Conservation (phyloP, 441 rosid genomes). For the Daphne laureola region DNA sequence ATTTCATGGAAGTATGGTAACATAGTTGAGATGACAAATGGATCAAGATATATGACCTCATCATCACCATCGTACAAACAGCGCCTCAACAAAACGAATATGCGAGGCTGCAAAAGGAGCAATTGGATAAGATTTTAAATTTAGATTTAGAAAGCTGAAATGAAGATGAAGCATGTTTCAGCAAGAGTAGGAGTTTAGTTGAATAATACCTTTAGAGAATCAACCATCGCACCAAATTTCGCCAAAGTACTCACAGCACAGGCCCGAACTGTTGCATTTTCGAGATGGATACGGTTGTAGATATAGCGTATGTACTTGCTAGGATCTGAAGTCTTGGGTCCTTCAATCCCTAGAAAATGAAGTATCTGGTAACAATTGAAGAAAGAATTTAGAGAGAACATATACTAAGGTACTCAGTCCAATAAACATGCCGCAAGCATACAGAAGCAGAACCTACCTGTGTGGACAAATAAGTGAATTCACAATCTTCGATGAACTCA, state of each 20-base stretch:
- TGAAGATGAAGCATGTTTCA: conserved; percentile 2
- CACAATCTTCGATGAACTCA: conserved; percentile 98
- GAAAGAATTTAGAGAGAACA: not conserved
- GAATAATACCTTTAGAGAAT: conserved; percentile 65
- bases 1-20: too few relatives aligned
- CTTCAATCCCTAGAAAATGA: conserved; percentile 94
- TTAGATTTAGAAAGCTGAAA: not conserved
- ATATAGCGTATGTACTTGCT: conserved; percentile 92
- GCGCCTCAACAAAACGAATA: conserved; percentile 80
- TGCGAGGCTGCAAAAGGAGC: conserved; percentile 59
- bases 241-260: conserved; percentile 95
- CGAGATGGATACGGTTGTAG: conserved; percentile 96
- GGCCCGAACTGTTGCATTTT: conserved; percentile 96
- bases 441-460: conserved; percentile 46
- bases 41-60: conserved; percentile 52
- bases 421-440: conserved; percentile 5
- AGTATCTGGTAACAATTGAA: conserved; percentile 51
- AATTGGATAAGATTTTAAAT: conserved; percentile 4
- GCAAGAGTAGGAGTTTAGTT: not conserved
- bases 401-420: not conserved
- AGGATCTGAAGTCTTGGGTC: conserved; percentile 95
- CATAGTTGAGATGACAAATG: not conserved
- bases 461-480: conserved; percentile 94
- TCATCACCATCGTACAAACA: conserved; percentile 93
- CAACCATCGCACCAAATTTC: conserved; percentile 91